A percentile compares a stretch with the other conserved stretches of the same genome.
Conservation (phyloP, 106 monocot species). For the Agapanthus africanus region DNA sequence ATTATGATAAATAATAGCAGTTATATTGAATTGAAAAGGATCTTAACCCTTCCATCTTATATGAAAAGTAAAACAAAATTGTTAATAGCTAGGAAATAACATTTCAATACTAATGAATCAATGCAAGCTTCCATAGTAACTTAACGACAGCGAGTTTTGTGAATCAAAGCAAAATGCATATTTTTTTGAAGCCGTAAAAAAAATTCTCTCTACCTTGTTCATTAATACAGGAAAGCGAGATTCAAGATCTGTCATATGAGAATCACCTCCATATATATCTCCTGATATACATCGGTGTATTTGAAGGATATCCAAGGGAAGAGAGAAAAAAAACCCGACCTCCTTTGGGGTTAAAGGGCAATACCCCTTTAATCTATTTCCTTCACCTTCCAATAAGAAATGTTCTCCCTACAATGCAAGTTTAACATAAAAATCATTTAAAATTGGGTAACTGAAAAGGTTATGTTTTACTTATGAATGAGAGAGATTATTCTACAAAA, state of each 20-base stretch:
- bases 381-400: slow-evolving; percentile 89
- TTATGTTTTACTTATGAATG: neutral
- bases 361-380: slow-evolving; percentile 74
- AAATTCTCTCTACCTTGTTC: slow-evolving; percentile 54
- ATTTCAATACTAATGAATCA: neutral
- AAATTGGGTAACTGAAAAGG: neutral
- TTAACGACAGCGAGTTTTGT: neutral
- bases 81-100: neutral
- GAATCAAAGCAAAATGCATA: neutral
- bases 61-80: neutral
- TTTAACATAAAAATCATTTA: neutral
- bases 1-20: too few species aligned
- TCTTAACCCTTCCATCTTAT: neutral
- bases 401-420: slow-evolving; percentile 52
- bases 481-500: too few species aligned
- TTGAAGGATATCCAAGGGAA: slow-evolving; percentile 74
- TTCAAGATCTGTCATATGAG: slow-evolving; percentile 69
- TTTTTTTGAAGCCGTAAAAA: neutral
- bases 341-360: slow-evolving; percentile 97
- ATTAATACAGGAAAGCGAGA: slow-evolving; percentile 68
- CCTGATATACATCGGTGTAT: slow-evolving; percentile 88
- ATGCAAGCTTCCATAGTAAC: neutral
- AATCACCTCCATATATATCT: slow-evolving; percentile 84
- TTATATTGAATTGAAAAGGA: neutral
- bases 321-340: slow-evolving; percentile 78